Evolutionary conservation across 2,329 filamentous ascomycete species (phyloP).

Genomic region (Akanthomyces muscarius): DNA sequence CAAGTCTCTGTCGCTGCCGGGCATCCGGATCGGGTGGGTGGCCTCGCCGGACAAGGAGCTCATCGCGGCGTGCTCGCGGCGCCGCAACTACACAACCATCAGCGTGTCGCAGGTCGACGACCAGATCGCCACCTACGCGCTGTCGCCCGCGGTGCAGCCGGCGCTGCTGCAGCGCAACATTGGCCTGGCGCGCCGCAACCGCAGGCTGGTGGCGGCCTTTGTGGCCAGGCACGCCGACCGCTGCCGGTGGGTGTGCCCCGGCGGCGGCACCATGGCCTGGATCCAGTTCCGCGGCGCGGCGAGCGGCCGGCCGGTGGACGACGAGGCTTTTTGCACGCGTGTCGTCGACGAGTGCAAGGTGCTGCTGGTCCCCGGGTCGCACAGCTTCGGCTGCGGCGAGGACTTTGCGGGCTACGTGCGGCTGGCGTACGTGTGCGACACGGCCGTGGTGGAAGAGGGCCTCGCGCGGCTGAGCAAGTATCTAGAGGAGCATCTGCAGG

Average conservation of each 20-base stretch:
- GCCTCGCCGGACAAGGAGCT: constrained; percentile 61
- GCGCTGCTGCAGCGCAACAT: constrained; percentile 34
- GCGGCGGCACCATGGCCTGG: constrained; percentile 76
- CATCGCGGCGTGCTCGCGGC: constrained; percentile 58
- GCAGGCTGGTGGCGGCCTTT: constrained; percentile 62
- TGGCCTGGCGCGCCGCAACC: constrained; percentile 64
- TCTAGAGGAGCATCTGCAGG: constrained; percentile 24
- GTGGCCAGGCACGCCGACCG: constrained; percentile 59
- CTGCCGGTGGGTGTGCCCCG: constrained; percentile 69
- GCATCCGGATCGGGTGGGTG: constrained; percentile 80
- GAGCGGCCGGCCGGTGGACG: constrained; percentile 61
- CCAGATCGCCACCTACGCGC: constrained; percentile 68
- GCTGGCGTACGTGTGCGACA: constrained; percentile 71
- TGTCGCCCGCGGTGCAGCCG: constrained; percentile 46
- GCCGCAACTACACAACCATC: constrained; percentile 81
- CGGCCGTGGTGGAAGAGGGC: constrained; percentile 62
- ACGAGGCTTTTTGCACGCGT: constrained; percentile 66
- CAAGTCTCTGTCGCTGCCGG: constrained; percentile 79
- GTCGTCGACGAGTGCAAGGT: constrained; percentile 67
- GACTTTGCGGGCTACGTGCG: constrained; percentile 74
- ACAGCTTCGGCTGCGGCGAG: constrained; percentile 63
- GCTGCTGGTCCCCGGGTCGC: constrained; percentile 68
- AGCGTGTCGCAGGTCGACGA: constrained; percentile 65
- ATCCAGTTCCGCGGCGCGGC: constrained; percentile 57
- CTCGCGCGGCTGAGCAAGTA: constrained; percentile 48